Percentiles rank a stretch among this genome's conserved stretches.
phyloP scores from a whole-genome alignment of 805 yeast species.

The Isabelozyma heimii region DNA sequence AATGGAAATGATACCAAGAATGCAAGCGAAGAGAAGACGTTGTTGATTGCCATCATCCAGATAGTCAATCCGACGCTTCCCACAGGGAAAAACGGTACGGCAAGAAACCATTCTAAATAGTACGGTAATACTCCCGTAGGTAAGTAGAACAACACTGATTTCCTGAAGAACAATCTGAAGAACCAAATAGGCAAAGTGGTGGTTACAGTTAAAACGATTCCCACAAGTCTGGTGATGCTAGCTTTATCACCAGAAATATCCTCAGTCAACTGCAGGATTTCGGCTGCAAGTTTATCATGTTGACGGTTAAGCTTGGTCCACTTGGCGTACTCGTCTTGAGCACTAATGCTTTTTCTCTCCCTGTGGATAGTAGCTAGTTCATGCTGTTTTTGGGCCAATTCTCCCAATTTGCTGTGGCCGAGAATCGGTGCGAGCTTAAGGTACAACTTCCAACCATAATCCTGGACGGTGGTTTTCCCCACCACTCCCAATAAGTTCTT shows the following conservation, averaged over 20 bases:
- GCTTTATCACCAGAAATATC: constrained; percentile 35
- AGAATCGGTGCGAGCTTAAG: constrained; percentile 26
- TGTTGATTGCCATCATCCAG: constrained; percentile 49
- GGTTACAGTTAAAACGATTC: constrained; percentile 28
- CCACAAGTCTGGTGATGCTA: constrained; percentile 29
- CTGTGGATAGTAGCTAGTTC: constrained; percentile 48
- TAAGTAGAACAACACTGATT: constrained; percentile 53
- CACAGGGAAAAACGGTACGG: constrained; percentile 61
- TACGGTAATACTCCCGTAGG: constrained; percentile 59
- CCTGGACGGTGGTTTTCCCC: constrained; percentile 34
- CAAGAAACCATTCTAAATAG: constrained; percentile 51
- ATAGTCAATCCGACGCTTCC: constrained; percentile 61
- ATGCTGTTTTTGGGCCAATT: constrained; percentile 24
- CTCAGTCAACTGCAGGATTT: constrained; percentile 44
- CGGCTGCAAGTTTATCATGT: constrained; percentile 53
- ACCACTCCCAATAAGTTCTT: constrained; percentile 34
- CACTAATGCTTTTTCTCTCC: constrained; percentile 62
- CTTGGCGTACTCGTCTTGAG: constrained; percentile 92
- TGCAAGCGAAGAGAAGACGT: constrained; percentile 21
- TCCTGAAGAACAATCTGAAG: constrained; percentile 52
- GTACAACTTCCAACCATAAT: constrained; percentile 38
- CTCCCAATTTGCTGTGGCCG: constrained; percentile 28
- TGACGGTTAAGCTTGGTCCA: constrained; percentile 91
- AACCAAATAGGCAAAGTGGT: constrained; percentile 49
- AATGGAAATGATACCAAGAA: constrained; percentile 20